Evolutionary conservation across 1,139 yeast genomes (phyloP), one percentile per base, ranked within the genome.

Genomic region (Blastobotrys aristatus): DNA sequence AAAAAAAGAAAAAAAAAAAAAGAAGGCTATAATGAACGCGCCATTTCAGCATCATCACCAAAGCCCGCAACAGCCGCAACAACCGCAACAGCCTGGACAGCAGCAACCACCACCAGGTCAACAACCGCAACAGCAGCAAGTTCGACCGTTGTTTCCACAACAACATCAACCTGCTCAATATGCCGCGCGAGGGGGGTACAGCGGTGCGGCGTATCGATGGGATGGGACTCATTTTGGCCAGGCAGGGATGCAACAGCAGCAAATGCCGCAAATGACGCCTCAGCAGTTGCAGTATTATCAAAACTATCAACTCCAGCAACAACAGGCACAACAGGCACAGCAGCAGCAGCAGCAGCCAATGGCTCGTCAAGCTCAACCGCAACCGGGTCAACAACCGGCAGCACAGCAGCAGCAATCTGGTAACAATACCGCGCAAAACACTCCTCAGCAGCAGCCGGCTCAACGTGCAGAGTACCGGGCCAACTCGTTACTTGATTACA

Each of bases 1-100:
- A 37, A 16, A 34, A 34, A 11, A 11, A 3, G 11, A 11, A 17
- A 20, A 18, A 18, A 14, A 16, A 14, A 33, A 33, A 16, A n/a
- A n/a, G n/a, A n/a, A n/a, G n/a, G n/a, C n/a, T n/a, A n/a, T n/a
- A n/a, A 38, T 26, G 32, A 38, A 30, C n/a, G 22, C 41, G 26
- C 43, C 33, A 29, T 22, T 22, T 10, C 43, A 39, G 34, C 40
- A 37, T 5, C 31, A 26, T 7, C 40, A 37, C 21, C 40, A 37
- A 13, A 16, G 21, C 17, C 46, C 29, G 14, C 43, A 30, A n/a
- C 36, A 30, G 7, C 43, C 22, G 29, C 24, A 17, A 10, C 33
- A n/a, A 11, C 36, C 2, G 20, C 43, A 17, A 18, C 36, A 17
- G 18, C 36, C 4, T 24, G 21, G 4, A 27, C 33, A 26, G 20